Base-by-base conservation (phyloP, 2,329 filamentous ascomycete genomes). In the Beauveria scarabaeidicola region DNA sequence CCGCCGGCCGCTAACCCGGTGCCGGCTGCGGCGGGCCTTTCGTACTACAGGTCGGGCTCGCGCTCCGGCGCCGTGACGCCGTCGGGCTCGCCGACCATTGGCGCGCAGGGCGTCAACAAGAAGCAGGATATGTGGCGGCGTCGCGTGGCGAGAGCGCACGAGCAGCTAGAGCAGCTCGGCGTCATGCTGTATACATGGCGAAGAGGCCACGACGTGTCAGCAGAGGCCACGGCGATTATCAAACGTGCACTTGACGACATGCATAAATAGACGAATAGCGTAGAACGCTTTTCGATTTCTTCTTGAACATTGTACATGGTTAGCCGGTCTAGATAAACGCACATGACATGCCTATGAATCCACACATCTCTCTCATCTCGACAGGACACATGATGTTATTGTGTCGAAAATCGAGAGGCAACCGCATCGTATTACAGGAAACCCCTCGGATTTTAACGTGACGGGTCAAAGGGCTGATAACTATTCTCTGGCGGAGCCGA, bases 181-280 rank as follows among this genome's bases (percentile, higher is more conserved):
- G 87, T 94, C 1, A 75, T 80, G 64, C 69, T 94, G 40, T 83
- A 88, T 63, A 90, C 82, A 21, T 94, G 90, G 90, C 79, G 87
- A 46, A 81, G 80, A 11, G 90, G 90, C 0, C 77, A 79, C 29
- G 90, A 94, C 74, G 87, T 90, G 8, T 77, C 83, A 59, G 77
- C 77, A 1, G 86, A 89, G 70, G 85, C 87, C 3, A 77, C 85
- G 57, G 81, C 78, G 15, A 79, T 91, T 61, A 82, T 91, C 3
- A 79, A 80, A 69, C 76, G 79, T 62, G 80, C 79, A 32, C 66
- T 84, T 67, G 72, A 67, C 60, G 74, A 78, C 40, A 73, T 81
- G 70, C 72, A 69, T 11, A 66, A 64, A 27, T 59, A 62, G 55
- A 63, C 61, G 61, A 61, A 60, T 19, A 59, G n/a, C 15, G 25